Percentiles rank a stretch among this genome's conserved stretches.
phyloP scores from a whole-genome alignment of 129 eudicot genomes.

The Pittosporum tobira region DNA sequence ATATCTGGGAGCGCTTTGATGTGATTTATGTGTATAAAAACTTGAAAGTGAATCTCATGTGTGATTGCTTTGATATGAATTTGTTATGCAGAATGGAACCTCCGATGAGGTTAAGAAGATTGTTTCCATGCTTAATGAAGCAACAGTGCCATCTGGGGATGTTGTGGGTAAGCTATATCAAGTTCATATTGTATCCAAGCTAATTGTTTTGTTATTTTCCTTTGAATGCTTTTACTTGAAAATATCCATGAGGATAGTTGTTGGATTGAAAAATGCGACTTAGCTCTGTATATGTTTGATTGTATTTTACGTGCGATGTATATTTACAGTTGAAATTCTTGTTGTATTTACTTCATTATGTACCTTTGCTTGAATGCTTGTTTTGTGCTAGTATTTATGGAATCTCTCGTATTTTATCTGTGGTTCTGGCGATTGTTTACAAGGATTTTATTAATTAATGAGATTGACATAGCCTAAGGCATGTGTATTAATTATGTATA shows the following conservation, averaged over 20 bases:
- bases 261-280: too few species aligned
- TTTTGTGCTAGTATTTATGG: background rate
- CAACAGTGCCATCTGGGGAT: slow-evolving; percentile 63
- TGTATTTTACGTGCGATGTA: too few species aligned
- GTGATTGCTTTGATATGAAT: slow-evolving; percentile 5
- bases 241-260: background rate
- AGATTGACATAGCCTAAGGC: background rate
- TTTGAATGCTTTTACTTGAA: background rate
- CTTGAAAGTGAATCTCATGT: slow-evolving; percentile 6
- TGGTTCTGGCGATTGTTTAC: background rate
- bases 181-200: background rate
- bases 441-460: background rate
- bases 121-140: slow-evolving; percentile 63
- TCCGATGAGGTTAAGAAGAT: slow-evolving; percentile 86
- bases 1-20: background rate
- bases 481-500: background rate
- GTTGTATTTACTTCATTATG: background rate
- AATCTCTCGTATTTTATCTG: background rate
- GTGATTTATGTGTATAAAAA: background rate
- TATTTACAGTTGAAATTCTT: background rate
- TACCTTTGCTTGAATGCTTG: background rate
- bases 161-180: slow-evolving; percentile 64
- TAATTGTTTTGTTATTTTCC: too few species aligned
- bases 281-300: background rate
- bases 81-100: slow-evolving; percentile 60